phyloP scores from a whole-genome alignment of 768 basidiomycete genomes.

The Leucogyrophana mollusca region DNA sequence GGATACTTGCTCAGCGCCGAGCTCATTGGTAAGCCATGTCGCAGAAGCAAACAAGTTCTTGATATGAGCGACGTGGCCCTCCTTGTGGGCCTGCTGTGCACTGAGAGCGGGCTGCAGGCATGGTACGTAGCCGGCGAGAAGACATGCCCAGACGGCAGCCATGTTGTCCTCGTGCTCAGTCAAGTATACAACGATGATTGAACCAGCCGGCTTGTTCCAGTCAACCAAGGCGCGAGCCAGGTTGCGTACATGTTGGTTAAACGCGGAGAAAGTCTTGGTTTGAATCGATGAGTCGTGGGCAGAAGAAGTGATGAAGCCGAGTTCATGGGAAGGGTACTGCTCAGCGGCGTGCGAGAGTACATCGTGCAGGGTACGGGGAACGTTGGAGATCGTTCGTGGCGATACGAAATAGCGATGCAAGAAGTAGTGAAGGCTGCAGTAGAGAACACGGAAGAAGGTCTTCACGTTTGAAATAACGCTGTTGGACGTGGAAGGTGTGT shows the following conservation, averaged over 20 bases:
- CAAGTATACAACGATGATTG: constrained; percentile 6
- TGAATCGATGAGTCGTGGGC: constrained; percentile 8
- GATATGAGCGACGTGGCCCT: constrained; percentile 7
- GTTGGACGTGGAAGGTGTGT: too few relatives aligned
- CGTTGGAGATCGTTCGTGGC: background rate
- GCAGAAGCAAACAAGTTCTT: constrained; percentile 7
- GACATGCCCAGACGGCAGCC: constrained; percentile 9
- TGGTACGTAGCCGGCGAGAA: constrained; percentile 5
- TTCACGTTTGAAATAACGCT: too few relatives aligned
- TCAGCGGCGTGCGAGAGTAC: constrained; percentile 6
- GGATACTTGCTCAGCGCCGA: constrained; percentile 4
- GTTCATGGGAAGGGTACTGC: constrained; percentile 5
- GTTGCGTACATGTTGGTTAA: constrained; percentile 8
- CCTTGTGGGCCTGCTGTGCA: constrained; percentile 8
- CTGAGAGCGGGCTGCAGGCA: constrained; percentile 8
- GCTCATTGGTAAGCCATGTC: constrained; percentile 6
- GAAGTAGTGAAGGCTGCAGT: too few relatives aligned
- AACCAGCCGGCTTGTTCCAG: constrained; percentile 5
- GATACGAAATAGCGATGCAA: too few relatives aligned
- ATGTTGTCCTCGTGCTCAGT: constrained; percentile 10
- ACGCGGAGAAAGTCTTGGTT: constrained; percentile 2
- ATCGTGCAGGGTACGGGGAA: constrained; percentile 6
- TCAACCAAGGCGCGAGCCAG: constrained; percentile 5
- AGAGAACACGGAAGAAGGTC: too few relatives aligned
- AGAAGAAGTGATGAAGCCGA: constrained; percentile 8